Evolutionary conservation across 257 asterid genomes (phyloP), one percentile per base, ranked within the genome.

Genomic region (Linaria vulgaris): DNA sequence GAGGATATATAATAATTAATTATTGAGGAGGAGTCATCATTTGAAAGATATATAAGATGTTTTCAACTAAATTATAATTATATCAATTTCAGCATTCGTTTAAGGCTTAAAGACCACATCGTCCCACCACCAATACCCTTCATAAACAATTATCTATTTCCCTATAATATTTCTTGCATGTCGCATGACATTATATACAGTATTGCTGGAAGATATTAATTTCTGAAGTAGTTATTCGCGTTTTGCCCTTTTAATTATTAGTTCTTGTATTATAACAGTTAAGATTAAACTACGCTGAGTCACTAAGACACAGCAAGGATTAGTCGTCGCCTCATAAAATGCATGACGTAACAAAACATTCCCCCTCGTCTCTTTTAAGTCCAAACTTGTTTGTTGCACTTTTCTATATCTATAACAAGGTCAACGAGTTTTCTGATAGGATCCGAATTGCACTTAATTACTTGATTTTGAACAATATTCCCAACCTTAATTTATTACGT

Each of bases 381-480:
- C 64, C 41, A 50, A 61, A 21, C n/a, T 38, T 17, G 47, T n/a
- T 52, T 13, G 27, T 13, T n/a, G 15, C 34, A 49, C 25, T 41
- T 5, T 37, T 38, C 37, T 30, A 30, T 57, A 61, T 12, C 0
- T 31, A 45, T 39, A 16, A 23, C 6, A 27, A 41, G 73, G 84
- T 78, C 82, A 78, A 78, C 84, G n/a, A n/a, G n/a, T 44, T 78
- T 55, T 46, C 31, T 6, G 53, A 72, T 65, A 47, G 61, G 75
- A 66, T 73, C 54, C 76, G 43, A 57, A 63, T 34, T 59, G 49
- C 44, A 61, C 34, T 55, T 34, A 30, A 30, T 30, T 12, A 56
- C 51, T 69, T 57, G 55, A 61, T 70, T 61, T 59, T 69, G 30
- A 41, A 68, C 59, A 68, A n/a, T 58, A 63, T 53, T 69, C 66